Base-by-base conservation (phyloP, 768 basidiomycete species). In the Termitomyces sp. region DNA sequence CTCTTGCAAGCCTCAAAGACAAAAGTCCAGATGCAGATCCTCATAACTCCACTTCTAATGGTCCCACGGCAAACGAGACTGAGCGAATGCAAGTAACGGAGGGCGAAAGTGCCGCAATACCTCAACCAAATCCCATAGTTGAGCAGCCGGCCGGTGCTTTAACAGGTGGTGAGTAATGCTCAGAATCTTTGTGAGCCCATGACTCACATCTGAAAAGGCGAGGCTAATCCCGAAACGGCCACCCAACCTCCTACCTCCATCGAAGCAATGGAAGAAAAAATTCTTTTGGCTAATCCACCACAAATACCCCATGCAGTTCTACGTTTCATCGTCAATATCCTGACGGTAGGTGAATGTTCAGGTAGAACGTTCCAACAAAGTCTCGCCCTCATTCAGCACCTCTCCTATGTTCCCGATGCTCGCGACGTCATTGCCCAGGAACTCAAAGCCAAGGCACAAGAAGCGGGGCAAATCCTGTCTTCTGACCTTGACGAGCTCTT, bases 291-390 rank as follows among this genome's bases (percentile, higher is more conserved):
- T 12, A 83, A 80, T 53, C 86, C 91, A 18, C 97, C 97, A 13
- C 86, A 88, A 61, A 87, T 98, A 58, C 93, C 95, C 7, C 84
- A 90, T 52, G 69, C 84, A 4, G 86, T 90, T n/a, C 79, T 98
- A 26, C 87, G 91, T 37, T 82, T 94, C 37, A 93, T 98, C 59
- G 94, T 97, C 68, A 98, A 98, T 71, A 94, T 98, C 64, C 77
- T 99, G 61, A 98, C 97, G n/a, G 81, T 89, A 20, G 97, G 97
- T 44, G 97, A 99, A 76, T 98, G 96, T 67, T 94, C 94, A 24
- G 91, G 89, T 43, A 82, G 90, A 32, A 97, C 95, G n/a, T 99
- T 99, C 82, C 89, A 94, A 63, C 87, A 94, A 68, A 94, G 92
- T 41, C 78, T 98, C 43, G 80, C 87, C 18, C 82, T 98, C 34